A percentile compares a stretch with the other conserved stretches of the same genome.
Conservation (phyloP, 192 early-diverging fungal genomes). For the Entophlyctis luteolus region DNA sequence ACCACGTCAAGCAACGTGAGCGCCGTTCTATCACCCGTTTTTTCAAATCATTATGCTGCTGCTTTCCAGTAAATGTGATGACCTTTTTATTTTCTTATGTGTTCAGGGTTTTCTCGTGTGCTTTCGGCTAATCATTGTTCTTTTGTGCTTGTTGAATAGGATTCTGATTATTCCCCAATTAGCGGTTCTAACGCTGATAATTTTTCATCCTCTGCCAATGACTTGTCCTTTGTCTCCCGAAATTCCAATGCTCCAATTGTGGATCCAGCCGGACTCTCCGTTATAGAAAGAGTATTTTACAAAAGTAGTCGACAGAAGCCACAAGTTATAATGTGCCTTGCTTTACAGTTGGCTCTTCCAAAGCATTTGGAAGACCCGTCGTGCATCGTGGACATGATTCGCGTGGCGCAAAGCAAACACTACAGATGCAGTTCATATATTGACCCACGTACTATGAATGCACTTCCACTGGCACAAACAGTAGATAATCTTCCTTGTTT, state of each 20-base stretch:
- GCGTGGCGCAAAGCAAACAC: conserved; percentile 31
- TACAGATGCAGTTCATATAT: conserved; percentile 29
- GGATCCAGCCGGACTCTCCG: conserved; percentile 32
- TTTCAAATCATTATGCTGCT: background rate
- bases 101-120: background rate
- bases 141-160: background rate
- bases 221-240: background rate
- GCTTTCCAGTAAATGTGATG: background rate
- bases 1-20: conserved; percentile 12
- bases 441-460: conserved; percentile 30
- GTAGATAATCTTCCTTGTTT: conserved; percentile 34
- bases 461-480: conserved; percentile 30
- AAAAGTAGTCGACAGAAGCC: conserved; percentile 29
- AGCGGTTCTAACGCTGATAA: background rate
- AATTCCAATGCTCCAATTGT: background rate
- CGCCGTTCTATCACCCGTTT: conserved; percentile 2
- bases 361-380: background rate
- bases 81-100: background rate
- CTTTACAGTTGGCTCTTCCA: conserved; percentile 32
- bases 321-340: conserved; percentile 43
- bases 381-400: conserved; percentile 37
- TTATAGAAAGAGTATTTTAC: conserved; percentile 45
- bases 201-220: background rate
- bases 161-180: background rate
- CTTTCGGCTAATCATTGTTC: too few relatives aligned